Percentiles rank a stretch among this genome's conserved stretches.
phyloP scores from a whole-genome alignment of 345 rosid genomes.

The Lepidium didymum region DNA sequence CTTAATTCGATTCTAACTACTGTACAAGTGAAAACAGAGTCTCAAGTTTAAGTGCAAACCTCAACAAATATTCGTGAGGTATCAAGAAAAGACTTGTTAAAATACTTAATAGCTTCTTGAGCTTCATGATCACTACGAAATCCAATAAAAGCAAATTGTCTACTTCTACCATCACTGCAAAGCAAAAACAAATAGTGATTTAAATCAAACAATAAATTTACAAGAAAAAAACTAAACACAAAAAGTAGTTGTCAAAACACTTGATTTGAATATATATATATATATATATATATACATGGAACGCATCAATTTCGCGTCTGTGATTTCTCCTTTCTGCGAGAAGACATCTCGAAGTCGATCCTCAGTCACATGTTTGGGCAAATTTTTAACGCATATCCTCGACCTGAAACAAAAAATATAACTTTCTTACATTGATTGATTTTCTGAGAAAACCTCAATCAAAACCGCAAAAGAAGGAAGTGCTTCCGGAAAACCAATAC shows the following conservation, averaged over 20 bases:
- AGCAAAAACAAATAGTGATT: not conserved
- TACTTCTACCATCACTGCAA: constrained; percentile 70
- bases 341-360: constrained; percentile 59
- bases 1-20: not conserved
- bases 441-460: not conserved
- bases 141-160: constrained; percentile 86
- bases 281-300: constrained; percentile 42
- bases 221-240: not conserved
- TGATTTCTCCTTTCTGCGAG: constrained; percentile 79
- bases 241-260: not conserved
- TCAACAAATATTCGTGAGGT: constrained; percentile 64
- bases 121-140: constrained; percentile 71
- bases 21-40: not conserved
- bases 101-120: constrained; percentile 67
- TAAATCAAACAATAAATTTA: not conserved
- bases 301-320: constrained; percentile 71
- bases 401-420: constrained; percentile 42
- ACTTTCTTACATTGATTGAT: not conserved
- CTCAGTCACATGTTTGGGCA: constrained; percentile 60
- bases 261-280: not conserved
- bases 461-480: not conserved
- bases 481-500: not conserved
- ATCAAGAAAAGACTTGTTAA: constrained; percentile 60
- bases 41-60: constrained; percentile 33
- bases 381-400: constrained; percentile 72